phyloP scores from a whole-genome alignment of 2,329 filamentous ascomycete genomes.

The Paraconiothyrium sp. region DNA sequence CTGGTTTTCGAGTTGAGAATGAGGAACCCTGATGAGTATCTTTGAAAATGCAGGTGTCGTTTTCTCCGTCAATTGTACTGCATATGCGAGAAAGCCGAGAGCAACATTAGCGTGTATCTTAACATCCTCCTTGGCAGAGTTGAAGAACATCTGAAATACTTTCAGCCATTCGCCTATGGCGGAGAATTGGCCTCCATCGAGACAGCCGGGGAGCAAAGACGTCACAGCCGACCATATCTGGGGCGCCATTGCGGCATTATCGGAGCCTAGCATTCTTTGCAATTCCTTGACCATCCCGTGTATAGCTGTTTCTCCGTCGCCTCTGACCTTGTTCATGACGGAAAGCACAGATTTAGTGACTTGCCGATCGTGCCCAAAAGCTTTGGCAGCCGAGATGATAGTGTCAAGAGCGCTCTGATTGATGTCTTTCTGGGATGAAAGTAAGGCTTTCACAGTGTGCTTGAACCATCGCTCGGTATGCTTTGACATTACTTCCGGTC shows the following conservation, averaged over 20 bases:
- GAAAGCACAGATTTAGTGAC: constrained; percentile 74
- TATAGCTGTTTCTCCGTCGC: constrained; percentile 62
- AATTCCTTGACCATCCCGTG: constrained; percentile 75
- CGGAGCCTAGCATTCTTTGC: constrained; percentile 64
- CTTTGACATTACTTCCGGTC: constrained; percentile 73
- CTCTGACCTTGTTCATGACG: constrained; percentile 65
- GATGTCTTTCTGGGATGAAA: constrained; percentile 81
- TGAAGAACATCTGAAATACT: constrained; percentile 85
- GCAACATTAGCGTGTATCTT: constrained; percentile 79
- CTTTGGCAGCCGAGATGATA: constrained; percentile 74
- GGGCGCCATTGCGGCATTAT: constrained; percentile 74
- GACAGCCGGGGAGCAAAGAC: constrained; percentile 73
- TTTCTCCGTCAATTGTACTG: constrained; percentile 70
- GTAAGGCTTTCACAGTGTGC: constrained; percentile 82
- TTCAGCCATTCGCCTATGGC: constrained; percentile 78
- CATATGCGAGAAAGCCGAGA: constrained; percentile 86
- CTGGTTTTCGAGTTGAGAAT: constrained; percentile 38
- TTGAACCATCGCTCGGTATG: constrained; percentile 80
- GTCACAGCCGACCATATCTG: constrained; percentile 89
- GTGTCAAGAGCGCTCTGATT: constrained; percentile 77
- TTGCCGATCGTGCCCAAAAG: constrained; percentile 73
- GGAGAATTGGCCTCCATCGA: constrained; percentile 72
- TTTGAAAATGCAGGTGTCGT: constrained; percentile 57
- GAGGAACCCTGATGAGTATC: constrained; percentile 39
- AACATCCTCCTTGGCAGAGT: constrained; percentile 72